Percentiles rank a stretch among this genome's conserved stretches.
Evolutionary conservation across 1,139 yeast species (phyloP).

Genomic region (Arxiozyma heterogenica): DNA sequence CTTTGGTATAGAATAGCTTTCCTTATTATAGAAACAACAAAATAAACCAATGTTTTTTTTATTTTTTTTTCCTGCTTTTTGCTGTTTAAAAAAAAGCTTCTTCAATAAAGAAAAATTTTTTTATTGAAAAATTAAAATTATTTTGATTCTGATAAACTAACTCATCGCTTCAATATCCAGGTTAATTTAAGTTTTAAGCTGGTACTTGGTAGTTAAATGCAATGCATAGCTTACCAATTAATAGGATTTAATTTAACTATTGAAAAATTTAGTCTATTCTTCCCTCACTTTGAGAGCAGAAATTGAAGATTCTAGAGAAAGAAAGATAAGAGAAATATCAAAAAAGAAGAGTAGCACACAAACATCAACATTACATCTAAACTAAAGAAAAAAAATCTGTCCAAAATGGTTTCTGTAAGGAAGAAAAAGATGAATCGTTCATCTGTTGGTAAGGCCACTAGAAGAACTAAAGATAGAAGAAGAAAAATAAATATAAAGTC

Average conservation of each 20-base stretch:
- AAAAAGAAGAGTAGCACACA: neutral
- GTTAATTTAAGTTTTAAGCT: no score
- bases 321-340: neutral
- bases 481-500: slow-evolving; percentile 53
- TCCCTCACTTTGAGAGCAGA: neutral
- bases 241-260: no score
- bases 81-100: neutral
- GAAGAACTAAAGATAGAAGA: slow-evolving; percentile 61
- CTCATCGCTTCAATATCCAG: neutral
- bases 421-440: slow-evolving; percentile 77
- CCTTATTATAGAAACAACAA: neutral
- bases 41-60: neutral
- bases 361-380: no score
- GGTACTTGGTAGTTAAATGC: no score
- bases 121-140: neutral
- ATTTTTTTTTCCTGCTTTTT: no score
- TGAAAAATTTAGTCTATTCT: neutral
- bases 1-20: neutral
- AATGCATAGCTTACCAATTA: neutral
- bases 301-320: neutral
- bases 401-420: slow-evolving; percentile 66
- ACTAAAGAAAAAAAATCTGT: neutral
- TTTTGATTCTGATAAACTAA: neutral
- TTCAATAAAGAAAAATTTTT: no score
- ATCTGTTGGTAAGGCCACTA: slow-evolving; percentile 55